phyloP scores from a whole-genome alignment of 192 early-diverging fungal genomes.

The Coemansia sp. region DNA sequence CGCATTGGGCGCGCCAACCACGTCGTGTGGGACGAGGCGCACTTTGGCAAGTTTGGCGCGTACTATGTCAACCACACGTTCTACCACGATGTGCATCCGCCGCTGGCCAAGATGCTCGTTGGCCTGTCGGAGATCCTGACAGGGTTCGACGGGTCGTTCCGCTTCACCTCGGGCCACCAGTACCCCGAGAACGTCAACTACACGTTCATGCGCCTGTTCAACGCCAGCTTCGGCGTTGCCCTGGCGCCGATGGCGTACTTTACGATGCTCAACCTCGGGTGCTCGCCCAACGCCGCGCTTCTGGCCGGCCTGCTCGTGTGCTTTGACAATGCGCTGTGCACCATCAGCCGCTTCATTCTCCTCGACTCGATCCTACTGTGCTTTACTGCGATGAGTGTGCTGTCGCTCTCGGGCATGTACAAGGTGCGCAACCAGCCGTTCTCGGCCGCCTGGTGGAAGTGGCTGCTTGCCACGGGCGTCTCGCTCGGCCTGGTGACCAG shows the following conservation, averaged over 20 bases:
- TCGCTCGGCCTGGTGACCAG: slow-evolving; percentile 83
- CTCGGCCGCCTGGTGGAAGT: slow-evolving; percentile 81
- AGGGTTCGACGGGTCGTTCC: slow-evolving; percentile 83
- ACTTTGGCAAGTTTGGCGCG: slow-evolving; percentile 78
- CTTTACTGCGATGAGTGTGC: slow-evolving; percentile 69
- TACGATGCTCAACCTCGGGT: slow-evolving; percentile 72
- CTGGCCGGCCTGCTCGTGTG: slow-evolving; percentile 80
- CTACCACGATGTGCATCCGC: slow-evolving; percentile 98
- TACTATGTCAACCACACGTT: slow-evolving; percentile 91
- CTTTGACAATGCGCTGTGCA: slow-evolving; percentile 59
- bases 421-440: slow-evolving; percentile 77
- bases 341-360: slow-evolving; percentile 89
- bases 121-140: slow-evolving; percentile 78
- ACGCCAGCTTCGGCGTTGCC: slow-evolving; percentile 81
- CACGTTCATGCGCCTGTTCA: slow-evolving; percentile 83
- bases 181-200: slow-evolving; percentile 76
- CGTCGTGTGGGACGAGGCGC: slow-evolving; percentile 76
- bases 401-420: slow-evolving; percentile 69
- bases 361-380: slow-evolving; percentile 94
- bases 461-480: slow-evolving; percentile 81
- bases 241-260: slow-evolving; percentile 88
- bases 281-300: slow-evolving; percentile 62
- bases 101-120: slow-evolving; percentile 94
- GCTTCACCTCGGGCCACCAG: slow-evolving; percentile 70
- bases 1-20: slow-evolving; percentile 19